phyloP scores from a whole-genome alignment of 129 eudicot species.

The Flaveria trinervia region DNA sequence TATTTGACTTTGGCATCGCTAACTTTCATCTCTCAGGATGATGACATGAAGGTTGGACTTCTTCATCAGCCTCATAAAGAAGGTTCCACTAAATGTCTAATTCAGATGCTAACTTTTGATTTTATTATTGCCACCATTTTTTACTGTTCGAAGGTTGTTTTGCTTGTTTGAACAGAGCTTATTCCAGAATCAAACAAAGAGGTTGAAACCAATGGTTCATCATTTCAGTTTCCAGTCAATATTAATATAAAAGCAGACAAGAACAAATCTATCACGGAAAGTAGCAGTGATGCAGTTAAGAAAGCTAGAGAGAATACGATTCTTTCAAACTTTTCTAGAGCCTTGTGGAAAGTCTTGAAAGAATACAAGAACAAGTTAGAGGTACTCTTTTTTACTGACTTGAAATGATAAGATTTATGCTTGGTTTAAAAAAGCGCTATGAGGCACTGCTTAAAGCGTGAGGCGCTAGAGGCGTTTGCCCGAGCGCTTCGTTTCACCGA shows the following conservation, averaged over 20 bases:
- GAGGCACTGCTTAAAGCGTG: too few relatives aligned
- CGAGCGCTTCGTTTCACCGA: too few relatives aligned
- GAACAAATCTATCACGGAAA: not conserved
- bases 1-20: not conserved
- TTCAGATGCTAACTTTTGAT: not conserved
- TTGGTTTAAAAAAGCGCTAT: too few relatives aligned
- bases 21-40: constrained; percentile 44
- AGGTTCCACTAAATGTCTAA: constrained; percentile 36
- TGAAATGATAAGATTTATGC: constrained; percentile 7
- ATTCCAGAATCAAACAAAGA: constrained; percentile 31
- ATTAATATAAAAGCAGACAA: constrained; percentile 4
- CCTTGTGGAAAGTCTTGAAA: constrained; percentile 72
- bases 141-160: constrained; percentile 5
- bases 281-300: constrained; percentile 23
- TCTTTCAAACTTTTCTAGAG: constrained; percentile 59
- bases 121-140: not conserved
- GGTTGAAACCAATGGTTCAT: constrained; percentile 24
- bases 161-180: constrained; percentile 37
- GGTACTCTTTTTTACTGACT: constrained; percentile 37
- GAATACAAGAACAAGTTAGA: constrained; percentile 61
- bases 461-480: too few relatives aligned
- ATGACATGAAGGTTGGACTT: constrained; percentile 34
- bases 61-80: constrained; percentile 32
- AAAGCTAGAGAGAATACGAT: constrained; percentile 49
- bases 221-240: constrained; percentile 27